Evolutionary conservation across 2,329 filamentous ascomycete genomes (phyloP).

Genomic region (Apiospora sp.): DNA sequence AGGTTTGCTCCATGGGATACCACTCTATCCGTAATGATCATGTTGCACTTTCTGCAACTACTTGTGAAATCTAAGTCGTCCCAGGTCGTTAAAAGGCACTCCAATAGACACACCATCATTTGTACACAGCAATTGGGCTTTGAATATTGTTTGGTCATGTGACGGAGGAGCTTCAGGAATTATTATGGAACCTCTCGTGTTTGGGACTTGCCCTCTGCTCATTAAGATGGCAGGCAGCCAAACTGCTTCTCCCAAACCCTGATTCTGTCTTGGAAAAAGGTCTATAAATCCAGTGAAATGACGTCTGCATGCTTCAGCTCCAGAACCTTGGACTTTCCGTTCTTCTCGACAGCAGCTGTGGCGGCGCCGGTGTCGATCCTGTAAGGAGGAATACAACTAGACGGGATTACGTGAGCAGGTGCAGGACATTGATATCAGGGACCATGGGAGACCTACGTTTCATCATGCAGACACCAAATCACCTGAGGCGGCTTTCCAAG

Average conservation of each 20-base stretch:
- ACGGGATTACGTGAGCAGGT: neutral
- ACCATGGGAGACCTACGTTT: neutral
- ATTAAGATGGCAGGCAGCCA: too few relatives aligned
- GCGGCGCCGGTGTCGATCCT: constrained; percentile 21
- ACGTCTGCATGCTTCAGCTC: constrained; percentile 5
- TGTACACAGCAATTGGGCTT: too few relatives aligned
- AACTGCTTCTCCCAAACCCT: neutral
- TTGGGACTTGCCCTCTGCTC: too few relatives aligned
- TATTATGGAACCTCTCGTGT: too few relatives aligned
- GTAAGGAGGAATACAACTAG: constrained; percentile 22
- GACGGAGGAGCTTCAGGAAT: too few relatives aligned
- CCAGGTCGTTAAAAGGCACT: too few relatives aligned
- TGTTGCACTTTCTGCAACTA: too few relatives aligned
- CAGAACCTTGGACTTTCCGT: constrained; percentile 11
- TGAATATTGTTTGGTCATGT: too few relatives aligned
- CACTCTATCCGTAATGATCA: too few relatives aligned
- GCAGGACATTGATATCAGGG: neutral
- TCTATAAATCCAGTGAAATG: neutral
- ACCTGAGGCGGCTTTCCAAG: constrained; percentile 9
- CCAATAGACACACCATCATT: too few relatives aligned
- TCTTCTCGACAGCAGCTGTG: constrained; percentile 7
- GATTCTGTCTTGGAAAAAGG: neutral
- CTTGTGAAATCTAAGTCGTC: too few relatives aligned
- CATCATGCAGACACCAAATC: constrained; percentile 23
- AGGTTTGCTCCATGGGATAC: too few relatives aligned